Base-by-base conservation (phyloP, 768 basidiomycete genomes). In the Boletus pseudo-olivaceus region DNA sequence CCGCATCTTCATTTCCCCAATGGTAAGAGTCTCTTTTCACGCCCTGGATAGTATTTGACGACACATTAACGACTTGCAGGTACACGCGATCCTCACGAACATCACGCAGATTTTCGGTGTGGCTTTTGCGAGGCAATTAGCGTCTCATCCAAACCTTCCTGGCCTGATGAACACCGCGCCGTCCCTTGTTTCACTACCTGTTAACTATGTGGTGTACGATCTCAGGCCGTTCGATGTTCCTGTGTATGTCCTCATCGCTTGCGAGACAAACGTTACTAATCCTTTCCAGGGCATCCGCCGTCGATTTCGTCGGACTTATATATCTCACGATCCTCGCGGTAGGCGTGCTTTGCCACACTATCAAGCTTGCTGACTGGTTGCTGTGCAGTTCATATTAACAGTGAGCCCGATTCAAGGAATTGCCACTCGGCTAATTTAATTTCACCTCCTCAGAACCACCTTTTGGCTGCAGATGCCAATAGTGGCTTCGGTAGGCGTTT, bases 151-250 rank as follows among this genome's bases (percentile, higher is more conserved):
- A n/a, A 67, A 71, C 53, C 42, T 73, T 26, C 11, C 76, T 0
- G 43, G 65, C 2, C 58, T 87, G 26, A 67, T 84, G 26, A 55
- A 63, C 32, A 71, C 51, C 1, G 81, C 83, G 1, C 84, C 85
- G 0, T 70, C 74, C 49, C 75, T 80, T 5, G 64, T 87, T 30
- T 66, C 75, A 2, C 53, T 72, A 10, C 83, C 86, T 1, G 62
- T 84, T 7, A 70, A 63, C 33, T 86, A 78, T 58, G 75, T 67
- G 1, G 44, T 82, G 9, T 42, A 71, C 49, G 85, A 87, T 55
- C 54, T 82, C 2, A 67, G 74, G 17, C 83, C 86, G 0, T 87
- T 86, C 53, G 76, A 85, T 57, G 64, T 77, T 12, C 79, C 83
- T 23, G 78, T 81, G 82, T 85, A 69, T 15, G 80, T 56, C 19